phyloP scores from a whole-genome alignment of 2,329 filamentous ascomycete species.

The Fusarium continuum region DNA sequence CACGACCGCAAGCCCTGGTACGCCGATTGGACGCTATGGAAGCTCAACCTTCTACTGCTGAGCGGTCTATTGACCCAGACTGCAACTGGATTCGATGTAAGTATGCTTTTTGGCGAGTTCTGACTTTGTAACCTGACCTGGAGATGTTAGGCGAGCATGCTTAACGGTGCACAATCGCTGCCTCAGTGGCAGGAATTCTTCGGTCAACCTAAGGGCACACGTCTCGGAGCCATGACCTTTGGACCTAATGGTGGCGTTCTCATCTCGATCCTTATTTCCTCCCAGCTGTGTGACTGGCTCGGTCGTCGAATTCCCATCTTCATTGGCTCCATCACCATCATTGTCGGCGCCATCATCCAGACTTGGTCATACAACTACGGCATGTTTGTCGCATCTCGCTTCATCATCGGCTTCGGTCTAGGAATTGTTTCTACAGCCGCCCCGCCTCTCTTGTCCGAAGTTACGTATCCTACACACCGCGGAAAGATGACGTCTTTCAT shows the following conservation, averaged over 20 bases:
- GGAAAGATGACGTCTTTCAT: conserved; percentile 46
- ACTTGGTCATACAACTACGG: conserved; percentile 44
- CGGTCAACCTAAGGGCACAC: conserved; percentile 41
- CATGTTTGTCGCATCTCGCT: conserved; percentile 49
- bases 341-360: conserved; percentile 44
- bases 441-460: conserved; percentile 49
- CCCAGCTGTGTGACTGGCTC: conserved; percentile 43
- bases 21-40: conserved; percentile 35
- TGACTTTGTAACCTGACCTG: too few relatives aligned
- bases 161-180: conserved; percentile 48
- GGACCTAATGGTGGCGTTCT: conserved; percentile 38
- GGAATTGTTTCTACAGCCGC: conserved; percentile 45
- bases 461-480: conserved; percentile 50
- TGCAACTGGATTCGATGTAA: conserved; percentile 47
- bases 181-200: conserved; percentile 46
- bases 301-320: conserved; percentile 43
- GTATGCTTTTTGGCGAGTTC: too few relatives aligned
- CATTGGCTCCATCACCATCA: conserved; percentile 42
- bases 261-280: conserved; percentile 39
- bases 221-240: conserved; percentile 46
- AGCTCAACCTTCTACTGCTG: conserved; percentile 47
- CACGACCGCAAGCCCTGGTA: conserved; percentile 38
- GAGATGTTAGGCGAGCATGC: conserved; percentile 45
- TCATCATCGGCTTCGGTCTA: conserved; percentile 55
- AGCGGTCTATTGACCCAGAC: conserved; percentile 46